These are phyloP conservation scores for Cercospora brassicicola DNA, from an alignment of 2,329 filamentous ascomycete species.

Conservation along the genomic window DNA sequence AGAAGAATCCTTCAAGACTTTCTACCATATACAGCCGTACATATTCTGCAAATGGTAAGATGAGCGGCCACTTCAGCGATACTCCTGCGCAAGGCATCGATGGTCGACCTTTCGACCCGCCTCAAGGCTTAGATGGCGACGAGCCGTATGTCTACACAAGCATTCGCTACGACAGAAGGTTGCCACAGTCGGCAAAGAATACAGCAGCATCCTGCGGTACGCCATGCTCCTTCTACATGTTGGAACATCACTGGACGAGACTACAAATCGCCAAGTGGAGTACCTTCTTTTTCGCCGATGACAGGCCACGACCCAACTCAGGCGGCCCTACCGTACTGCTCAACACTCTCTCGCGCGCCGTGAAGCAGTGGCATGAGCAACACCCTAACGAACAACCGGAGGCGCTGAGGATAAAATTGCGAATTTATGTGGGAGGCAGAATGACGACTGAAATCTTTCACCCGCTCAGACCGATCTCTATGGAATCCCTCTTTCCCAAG, in stretches of 20 bases:
- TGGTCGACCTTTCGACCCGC: background rate
- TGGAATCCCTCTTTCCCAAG: constrained; percentile 60
- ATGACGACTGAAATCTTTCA: constrained; percentile 44
- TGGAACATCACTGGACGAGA: constrained; percentile 45
- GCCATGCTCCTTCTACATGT: constrained; percentile 42
- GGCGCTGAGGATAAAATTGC: constrained; percentile 52
- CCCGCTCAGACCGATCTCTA: constrained; percentile 44
- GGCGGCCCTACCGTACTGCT: constrained; percentile 42
- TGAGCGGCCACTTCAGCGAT: constrained; percentile 26
- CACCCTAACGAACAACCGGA: constrained; percentile 32
- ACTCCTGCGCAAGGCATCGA: constrained; percentile 3
- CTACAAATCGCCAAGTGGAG: constrained; percentile 51
- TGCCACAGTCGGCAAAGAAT: constrained; percentile 44
- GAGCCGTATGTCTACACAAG: constrained; percentile 29
- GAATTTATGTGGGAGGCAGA: constrained; percentile 53
- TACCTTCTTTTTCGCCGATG: constrained; percentile 68
- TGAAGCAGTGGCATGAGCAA: constrained; percentile 38
- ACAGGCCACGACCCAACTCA: constrained; percentile 57
- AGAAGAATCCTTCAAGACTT: background rate
- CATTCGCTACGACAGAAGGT: constrained; percentile 63
- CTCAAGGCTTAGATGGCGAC: constrained; percentile 13
- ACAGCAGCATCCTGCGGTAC: constrained; percentile 34
- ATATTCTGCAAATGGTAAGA: constrained; percentile 8
- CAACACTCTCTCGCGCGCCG: constrained; percentile 38
- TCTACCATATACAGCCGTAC: background rate